These are phyloP conservation scores for Huntiella moniliformis DNA, from an alignment of 2,329 filamentous ascomycete genomes.

Conservation along the genomic window DNA sequence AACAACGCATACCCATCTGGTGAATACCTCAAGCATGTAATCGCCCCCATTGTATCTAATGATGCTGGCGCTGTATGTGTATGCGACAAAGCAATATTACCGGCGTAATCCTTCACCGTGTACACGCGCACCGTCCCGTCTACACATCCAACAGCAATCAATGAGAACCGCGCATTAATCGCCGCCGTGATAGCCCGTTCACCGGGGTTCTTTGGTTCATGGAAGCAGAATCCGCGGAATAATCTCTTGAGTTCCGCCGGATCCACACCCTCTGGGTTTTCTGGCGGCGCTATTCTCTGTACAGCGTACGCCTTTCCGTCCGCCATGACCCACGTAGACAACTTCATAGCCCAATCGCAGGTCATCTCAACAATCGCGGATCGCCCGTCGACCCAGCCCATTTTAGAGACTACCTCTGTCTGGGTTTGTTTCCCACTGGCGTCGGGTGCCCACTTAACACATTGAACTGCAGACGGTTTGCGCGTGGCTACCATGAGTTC, in stretches of 20 bases:
- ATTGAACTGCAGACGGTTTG: conserved; percentile 88
- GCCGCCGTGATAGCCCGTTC: conserved; percentile 53
- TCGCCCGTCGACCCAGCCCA: conserved; percentile 70
- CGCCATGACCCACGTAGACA: conserved; percentile 78
- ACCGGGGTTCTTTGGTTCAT: conserved; percentile 42
- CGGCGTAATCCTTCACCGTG: conserved; percentile 77
- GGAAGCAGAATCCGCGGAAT: conserved; percentile 85
- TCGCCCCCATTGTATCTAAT: conserved; percentile 42
- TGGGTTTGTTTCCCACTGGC: conserved; percentile 65
- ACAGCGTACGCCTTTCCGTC: conserved; percentile 84
- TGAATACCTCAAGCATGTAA: conserved; percentile 68
- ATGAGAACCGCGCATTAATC: conserved; percentile 86
- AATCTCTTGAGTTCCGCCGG: conserved; percentile 34
- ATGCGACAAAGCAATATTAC: conserved; percentile 80
- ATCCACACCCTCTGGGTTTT: conserved; percentile 21
- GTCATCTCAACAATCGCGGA: conserved; percentile 66
- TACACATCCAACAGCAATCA: conserved; percentile 69
- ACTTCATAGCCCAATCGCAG: conserved; percentile 88
- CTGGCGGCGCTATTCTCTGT: conserved; percentile 39
- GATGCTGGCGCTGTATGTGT: conserved; percentile 53
- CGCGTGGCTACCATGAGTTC: conserved; percentile 81
- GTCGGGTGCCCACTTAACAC: conserved; percentile 86
- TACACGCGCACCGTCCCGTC: conserved; percentile 78
- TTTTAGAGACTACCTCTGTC: conserved; percentile 74
- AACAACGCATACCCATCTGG: conserved; percentile 94